Conservation (phyloP, 208 protist species). For the Lotmaria passim region DNA sequence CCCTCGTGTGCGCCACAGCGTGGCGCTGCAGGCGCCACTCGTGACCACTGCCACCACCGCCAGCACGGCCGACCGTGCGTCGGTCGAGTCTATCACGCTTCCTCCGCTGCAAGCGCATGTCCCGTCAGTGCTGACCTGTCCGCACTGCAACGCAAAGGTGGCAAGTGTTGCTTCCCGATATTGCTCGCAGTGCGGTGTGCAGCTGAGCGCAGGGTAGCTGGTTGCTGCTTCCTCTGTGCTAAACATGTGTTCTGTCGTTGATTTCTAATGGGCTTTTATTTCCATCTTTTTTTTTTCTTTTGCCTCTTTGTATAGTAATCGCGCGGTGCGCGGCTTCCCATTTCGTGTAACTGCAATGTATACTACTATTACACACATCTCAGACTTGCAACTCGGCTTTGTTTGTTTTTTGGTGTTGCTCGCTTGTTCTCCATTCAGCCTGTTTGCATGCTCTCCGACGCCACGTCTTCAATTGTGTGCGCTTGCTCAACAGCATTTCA, state of each 20-base stretch:
- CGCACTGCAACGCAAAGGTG: slow-evolving; percentile 16
- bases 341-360: too few species aligned
- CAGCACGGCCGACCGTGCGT: slow-evolving; percentile 2
- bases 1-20: slow-evolving; percentile 3
- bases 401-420: not conserved
- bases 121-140: slow-evolving; percentile 21
- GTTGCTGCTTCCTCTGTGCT: not conserved
- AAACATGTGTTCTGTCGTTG: not conserved
- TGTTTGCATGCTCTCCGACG: not conserved
- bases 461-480: not conserved
- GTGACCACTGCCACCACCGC: too few species aligned
- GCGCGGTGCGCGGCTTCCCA: too few species aligned
- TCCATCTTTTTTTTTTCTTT: slow-evolving; percentile 18
- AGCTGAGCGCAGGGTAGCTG: not conserved
- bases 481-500: too few species aligned
- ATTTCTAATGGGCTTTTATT: not conserved
- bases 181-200: slow-evolving; percentile 5
- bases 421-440: not conserved
- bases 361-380: not conserved
- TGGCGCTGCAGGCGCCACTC: not conserved
- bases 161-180: not conserved
- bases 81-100: slow-evolving; percentile 4
- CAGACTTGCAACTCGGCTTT: slow-evolving; percentile 5
- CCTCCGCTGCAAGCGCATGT: slow-evolving; percentile 5
- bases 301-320: slow-evolving; percentile 5